Base-by-base conservation (phyloP, 2,329 filamentous ascomycete genomes). In the Colletotrichum somersetense region DNA sequence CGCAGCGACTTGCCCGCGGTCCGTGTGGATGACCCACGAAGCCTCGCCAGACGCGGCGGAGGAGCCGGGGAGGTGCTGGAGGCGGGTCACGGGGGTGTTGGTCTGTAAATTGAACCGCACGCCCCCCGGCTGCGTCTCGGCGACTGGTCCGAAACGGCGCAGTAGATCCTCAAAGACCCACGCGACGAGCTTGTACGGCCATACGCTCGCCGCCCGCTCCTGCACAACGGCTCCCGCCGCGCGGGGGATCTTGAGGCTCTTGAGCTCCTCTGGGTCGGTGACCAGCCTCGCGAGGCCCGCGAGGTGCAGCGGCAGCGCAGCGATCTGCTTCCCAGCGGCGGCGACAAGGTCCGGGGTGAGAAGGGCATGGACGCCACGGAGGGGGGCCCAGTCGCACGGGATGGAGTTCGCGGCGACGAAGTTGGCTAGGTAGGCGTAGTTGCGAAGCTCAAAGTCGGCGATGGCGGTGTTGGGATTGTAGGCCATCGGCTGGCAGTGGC, bases 111-210 rank as follows among this genome's bases (percentile, higher is more conserved):
- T 95, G 77, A 95, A 90, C 58, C 66, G 30, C 12, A 40, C 40
- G 12, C 14, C 20, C 23, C n/a, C 58, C 18, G 30, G 20, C 35
- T 12, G 77, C 79, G 48, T 18, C 42, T 46, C 52, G 2, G 78
- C 81, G 1, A 80, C 35, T 23, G 23, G 4, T 23, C 23, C 74
- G 70, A 80, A 77, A 62, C 74, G 75, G 38, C 68, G 74, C 1
- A 89, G 77, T 0, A 93, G 85, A 11, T 83, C 80, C 78, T 93
- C 89, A 0, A 97, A 82, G 0, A 95, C 85, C 81, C 90, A 92
- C 1, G 90, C 85, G 2, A 97, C 91, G 23, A 97, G 88, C 81
- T 96, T 97, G 81, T 97, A 97, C 0, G 94, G 94, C 92, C 92
- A 95, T 57, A 94, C 79, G 75, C 89, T 90, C 0, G 91, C 92